Conservation (phyloP, 2,329 filamentous ascomycete genomes). For the Paracoccidioides brasiliensis region DNA sequence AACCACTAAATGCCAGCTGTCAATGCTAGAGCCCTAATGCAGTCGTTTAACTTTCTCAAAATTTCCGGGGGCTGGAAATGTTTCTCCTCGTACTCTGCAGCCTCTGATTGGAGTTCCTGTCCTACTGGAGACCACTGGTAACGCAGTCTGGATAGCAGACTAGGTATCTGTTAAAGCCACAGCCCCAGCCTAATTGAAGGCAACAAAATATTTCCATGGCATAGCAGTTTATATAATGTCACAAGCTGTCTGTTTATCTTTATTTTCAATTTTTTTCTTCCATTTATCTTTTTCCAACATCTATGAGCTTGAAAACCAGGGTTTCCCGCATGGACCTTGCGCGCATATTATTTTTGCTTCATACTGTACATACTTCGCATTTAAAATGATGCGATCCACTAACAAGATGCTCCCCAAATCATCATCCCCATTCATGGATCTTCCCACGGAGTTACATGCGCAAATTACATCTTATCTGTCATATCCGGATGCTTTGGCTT, state of each 20-base stretch:
- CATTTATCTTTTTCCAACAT: neutral
- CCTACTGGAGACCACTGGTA: neutral
- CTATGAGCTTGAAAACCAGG: neutral
- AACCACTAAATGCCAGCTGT: neutral
- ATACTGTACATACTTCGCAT: neutral
- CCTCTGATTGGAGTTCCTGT: neutral
- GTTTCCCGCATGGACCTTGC: neutral
- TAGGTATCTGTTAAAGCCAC: neutral
- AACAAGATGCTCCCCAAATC: neutral
- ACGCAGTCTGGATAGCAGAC: neutral
- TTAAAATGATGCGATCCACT: neutral
- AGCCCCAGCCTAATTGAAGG: neutral
- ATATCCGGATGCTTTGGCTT: constrained; percentile 57
- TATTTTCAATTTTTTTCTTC: neutral
- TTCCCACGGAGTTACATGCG: constrained; percentile 56
- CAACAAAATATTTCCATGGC: neutral
- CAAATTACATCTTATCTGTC: constrained; percentile 47
- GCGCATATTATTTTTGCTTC: too few relatives aligned
- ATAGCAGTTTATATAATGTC: neutral
- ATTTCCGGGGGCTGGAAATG: neutral
- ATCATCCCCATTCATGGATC: constrained; percentile 27
- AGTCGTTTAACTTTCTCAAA: neutral
- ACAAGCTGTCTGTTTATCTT: neutral
- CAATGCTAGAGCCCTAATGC: neutral
- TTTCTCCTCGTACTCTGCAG: neutral